These are phyloP conservation scores for Lipomyces sp. DNA, from an alignment of 805 yeast species.

Conservation along the genomic window DNA sequence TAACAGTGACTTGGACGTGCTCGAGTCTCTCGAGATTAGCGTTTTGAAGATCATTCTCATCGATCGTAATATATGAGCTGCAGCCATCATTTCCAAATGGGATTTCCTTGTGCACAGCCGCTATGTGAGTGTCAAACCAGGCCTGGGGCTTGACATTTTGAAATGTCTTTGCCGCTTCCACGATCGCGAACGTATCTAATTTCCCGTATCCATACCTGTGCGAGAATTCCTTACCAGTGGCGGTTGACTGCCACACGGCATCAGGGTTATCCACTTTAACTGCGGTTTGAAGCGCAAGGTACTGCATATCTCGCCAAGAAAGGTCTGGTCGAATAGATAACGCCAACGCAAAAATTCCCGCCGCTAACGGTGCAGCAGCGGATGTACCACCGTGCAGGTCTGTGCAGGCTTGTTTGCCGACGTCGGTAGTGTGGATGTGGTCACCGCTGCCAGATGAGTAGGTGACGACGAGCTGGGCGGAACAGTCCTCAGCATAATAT, in stretches of 20 bases:
- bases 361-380: constrained; percentile 98
- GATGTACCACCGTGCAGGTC: constrained; percentile 92
- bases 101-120: constrained; percentile 45
- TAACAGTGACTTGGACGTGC: constrained; percentile 82
- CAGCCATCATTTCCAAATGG: constrained; percentile 41
- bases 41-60: constrained; percentile 54
- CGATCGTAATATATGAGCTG: constrained; percentile 53
- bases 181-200: constrained; percentile 78
- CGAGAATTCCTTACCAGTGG: constrained; percentile 70
- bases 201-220: constrained; percentile 93
- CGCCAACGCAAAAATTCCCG: constrained; percentile 88
- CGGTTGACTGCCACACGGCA: constrained; percentile 74
- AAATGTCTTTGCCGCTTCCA: constrained; percentile 75
- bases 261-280: constrained; percentile 68
- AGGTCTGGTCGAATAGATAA: constrained; percentile 81
- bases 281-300: constrained; percentile 73
- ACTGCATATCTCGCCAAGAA: constrained; percentile 96
- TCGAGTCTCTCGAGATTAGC: constrained; percentile 75
- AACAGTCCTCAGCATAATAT: constrained; percentile 85
- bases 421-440: constrained; percentile 77
- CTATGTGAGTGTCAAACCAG: constrained; percentile 64
- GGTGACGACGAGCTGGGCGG: constrained; percentile 93
- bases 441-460: constrained; percentile 86
- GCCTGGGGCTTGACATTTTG: constrained; percentile 88
- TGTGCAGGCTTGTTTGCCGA: constrained; percentile 67